Percentiles rank a stretch among this genome's conserved stretches.
Evolutionary conservation across 2,329 filamentous ascomycete genomes (phyloP).

Genomic region (Colletotrichum falcatum): DNA sequence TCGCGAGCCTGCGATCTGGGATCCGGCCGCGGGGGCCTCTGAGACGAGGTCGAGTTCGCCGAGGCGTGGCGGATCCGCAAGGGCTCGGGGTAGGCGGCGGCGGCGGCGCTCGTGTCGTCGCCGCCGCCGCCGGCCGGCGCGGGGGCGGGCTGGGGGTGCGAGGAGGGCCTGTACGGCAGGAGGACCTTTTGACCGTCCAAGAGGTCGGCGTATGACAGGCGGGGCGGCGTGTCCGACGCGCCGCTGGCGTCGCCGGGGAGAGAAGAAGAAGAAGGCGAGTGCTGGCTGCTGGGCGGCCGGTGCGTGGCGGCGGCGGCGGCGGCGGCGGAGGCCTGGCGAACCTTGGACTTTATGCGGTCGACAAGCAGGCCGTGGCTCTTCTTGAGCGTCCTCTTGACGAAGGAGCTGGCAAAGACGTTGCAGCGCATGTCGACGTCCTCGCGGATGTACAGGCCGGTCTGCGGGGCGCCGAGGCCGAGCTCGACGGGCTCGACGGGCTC

Average conservation of each 20-base stretch:
- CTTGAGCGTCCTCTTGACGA: constrained; percentile 86
- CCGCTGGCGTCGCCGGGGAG: not conserved
- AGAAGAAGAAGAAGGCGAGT: constrained; percentile 6
- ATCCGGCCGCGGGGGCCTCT: constrained; percentile 16
- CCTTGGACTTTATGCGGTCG: constrained; percentile 66
- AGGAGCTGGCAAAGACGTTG: constrained; percentile 79
- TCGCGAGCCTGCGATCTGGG: constrained; percentile 14
- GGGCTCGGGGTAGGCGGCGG: constrained; percentile 26
- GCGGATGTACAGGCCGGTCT: constrained; percentile 80
- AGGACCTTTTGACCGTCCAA: constrained; percentile 12
- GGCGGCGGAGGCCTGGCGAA: constrained; percentile 1
- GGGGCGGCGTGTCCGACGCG: not conserved
- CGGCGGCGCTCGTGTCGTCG: not conserved
- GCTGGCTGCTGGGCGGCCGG: constrained; percentile 28
- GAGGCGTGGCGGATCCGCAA: constrained; percentile 27
- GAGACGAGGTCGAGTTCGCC: constrained; percentile 5
- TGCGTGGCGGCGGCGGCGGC: not conserved
- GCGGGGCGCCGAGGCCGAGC: constrained; percentile 73
- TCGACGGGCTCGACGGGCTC: constrained; percentile 76
- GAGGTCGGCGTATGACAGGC: not conserved
- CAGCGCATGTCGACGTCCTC: constrained; percentile 89
- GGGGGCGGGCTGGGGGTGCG: not conserved
- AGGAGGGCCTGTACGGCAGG: constrained; percentile 32
- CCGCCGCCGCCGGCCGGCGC: not conserved
- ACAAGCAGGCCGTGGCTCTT: constrained; percentile 80